A percentile compares a stretch with the other conserved stretches of the same genome.
phyloP scores from a whole-genome alignment of 106 monocot species.

The Vanilla planifolia region DNA sequence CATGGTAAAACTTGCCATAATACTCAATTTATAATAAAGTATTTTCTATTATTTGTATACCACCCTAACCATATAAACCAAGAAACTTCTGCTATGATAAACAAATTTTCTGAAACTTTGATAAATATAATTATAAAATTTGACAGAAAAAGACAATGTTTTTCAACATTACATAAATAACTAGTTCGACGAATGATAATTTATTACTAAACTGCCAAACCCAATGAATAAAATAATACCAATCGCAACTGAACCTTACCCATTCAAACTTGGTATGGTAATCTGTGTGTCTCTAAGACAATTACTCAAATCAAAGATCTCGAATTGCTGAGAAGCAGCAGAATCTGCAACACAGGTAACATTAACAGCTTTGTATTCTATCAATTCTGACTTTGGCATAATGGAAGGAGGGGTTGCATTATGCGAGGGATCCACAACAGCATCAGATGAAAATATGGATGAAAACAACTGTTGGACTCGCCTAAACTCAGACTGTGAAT shows the following conservation, averaged over 20 bases:
- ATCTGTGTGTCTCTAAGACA: conserved; percentile 43
- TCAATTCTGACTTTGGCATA: conserved; percentile 7
- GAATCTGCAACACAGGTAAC: conserved; percentile 1
- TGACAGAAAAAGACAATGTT: no score
- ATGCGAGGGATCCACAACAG: conserved; percentile 12
- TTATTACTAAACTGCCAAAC: no score
- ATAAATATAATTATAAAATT: no score
- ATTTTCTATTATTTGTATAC: no score
- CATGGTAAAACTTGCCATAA: no score
- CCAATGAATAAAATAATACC: no score
- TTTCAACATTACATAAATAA: no score
- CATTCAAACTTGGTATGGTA: conserved; percentile 73
- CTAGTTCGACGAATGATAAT: no score
- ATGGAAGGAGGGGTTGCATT: conserved; percentile 5
- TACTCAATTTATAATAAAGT: no score
- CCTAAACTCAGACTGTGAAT: conserved; percentile 31
- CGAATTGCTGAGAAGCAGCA: conserved; percentile 13
- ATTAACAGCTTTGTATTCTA: conserved; percentile 15
- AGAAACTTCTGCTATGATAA: no score
- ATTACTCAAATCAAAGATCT: conserved; percentile 43
- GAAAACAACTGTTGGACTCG: conserved; percentile 64
- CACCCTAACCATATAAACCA: no score
- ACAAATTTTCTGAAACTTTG: no score
- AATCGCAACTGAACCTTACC: conserved; percentile 38
- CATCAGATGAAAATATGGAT: conserved; percentile 38